These are phyloP conservation scores for Erysimum cheiri DNA, from an alignment of 441 rosid genomes.

Conservation along the genomic window DNA sequence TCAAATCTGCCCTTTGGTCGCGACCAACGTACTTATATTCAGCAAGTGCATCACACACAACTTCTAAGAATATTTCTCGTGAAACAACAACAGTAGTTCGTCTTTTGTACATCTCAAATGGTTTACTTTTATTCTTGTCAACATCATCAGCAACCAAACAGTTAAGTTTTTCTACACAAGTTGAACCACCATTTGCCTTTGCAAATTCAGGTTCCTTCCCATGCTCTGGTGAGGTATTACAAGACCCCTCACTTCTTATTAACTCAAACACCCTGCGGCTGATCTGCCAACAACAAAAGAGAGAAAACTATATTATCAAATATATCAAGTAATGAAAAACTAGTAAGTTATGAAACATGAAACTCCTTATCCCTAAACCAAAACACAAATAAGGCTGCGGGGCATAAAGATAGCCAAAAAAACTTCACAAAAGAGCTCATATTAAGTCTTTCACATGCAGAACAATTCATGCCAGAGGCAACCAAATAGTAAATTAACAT, in stretches of 20 bases:
- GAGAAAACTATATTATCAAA: too few species aligned
- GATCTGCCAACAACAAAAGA: slow-evolving; percentile 54
- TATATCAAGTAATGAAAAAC: too few species aligned
- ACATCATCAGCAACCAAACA: slow-evolving; percentile 40
- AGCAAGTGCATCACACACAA: slow-evolving; percentile 79
- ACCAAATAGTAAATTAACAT: too few species aligned
- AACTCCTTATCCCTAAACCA: too few species aligned
- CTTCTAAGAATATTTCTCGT: slow-evolving; percentile 73
- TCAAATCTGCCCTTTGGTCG: slow-evolving; percentile 91
- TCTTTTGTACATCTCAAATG: slow-evolving; percentile 89
- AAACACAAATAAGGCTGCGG: too few species aligned
- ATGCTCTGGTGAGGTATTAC: slow-evolving; percentile 50
- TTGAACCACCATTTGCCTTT: slow-evolving; percentile 41
- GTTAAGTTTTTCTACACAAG: slow-evolving; percentile 39
- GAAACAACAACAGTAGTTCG: slow-evolving; percentile 83
- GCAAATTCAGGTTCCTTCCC: slow-evolving; percentile 49
- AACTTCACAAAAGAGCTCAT: too few species aligned
- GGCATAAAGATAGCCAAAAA: too few species aligned
- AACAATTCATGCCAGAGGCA: too few species aligned
- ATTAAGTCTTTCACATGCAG: too few species aligned
- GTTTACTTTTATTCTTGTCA: slow-evolving; percentile 54
- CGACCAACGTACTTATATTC: slow-evolving; percentile 95
- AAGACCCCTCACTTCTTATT: slow-evolving; percentile 64
- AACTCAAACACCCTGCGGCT: slow-evolving; percentile 83
- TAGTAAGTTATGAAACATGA: too few species aligned